Base-by-base conservation (phyloP, 2,329 filamentous ascomycete genomes). In the Pseudopyrenochaeta lycopersici region DNA sequence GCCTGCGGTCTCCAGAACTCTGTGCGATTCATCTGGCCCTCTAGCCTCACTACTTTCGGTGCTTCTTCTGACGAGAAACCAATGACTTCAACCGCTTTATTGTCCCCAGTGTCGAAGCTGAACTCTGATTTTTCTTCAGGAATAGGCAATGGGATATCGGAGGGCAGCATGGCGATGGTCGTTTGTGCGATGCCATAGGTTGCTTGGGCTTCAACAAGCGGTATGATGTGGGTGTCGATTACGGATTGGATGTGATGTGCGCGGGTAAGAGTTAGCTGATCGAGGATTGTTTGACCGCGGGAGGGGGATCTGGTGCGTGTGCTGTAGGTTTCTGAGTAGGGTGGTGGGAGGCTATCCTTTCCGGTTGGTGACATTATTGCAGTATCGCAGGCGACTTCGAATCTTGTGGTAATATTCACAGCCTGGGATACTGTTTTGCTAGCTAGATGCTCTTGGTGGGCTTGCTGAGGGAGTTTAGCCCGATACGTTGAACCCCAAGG, bases 121-220 rank as follows among this genome's bases (percentile, higher is more conserved):
- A 67, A 73, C 18, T 73, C 70, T 6, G 68, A 70, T 14, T 70
- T 72, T 42, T 67, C 65, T 33, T 49, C 42, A 2, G 56, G 49
- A 3, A 58, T 29, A 0, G 69, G 64, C 2, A 71, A 49, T 4
- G 69, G 65, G 9, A 77, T 71, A 53, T 79, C 76, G 3, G 78
- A 79, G 9, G 79, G 79, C 0, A 82, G 64, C 12, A 82, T 68
- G 29, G 80, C 71, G 52, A 81, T 75, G 11, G 73, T 78, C 12
- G 77, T 78, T 54, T 76, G 76, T 14, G 77, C 75, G 33, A 81
- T 74, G 23, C 78, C 79, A 29, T 75, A 74, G 10, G 71, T 62
- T 33, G 75, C 75, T 56, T 77, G 76, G 11, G 71, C 54, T 48
- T 73, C 62, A 42, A 82, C 64, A 15, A 78, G 62, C 1, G 80